These are phyloP conservation scores for Plasmodium cynomolgi DNA, from an alignment of 169 alveolate species.

Conservation along the genomic window DNA sequence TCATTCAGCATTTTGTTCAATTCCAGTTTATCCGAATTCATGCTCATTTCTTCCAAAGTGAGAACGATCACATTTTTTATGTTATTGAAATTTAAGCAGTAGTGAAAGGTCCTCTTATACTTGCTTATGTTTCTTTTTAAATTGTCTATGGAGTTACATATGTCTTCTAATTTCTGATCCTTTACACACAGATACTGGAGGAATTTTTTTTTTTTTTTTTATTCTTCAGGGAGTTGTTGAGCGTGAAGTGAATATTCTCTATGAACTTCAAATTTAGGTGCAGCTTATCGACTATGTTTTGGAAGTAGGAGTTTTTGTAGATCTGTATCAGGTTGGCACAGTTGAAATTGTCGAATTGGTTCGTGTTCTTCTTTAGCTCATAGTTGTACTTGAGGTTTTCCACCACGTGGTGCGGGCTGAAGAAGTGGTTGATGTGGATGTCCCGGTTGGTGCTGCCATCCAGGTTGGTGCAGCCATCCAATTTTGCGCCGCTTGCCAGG, in stretches of 20 bases:
- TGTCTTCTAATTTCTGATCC: conserved; percentile 65
- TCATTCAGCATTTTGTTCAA: conserved; percentile 50
- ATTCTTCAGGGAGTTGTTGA: conserved; percentile 8
- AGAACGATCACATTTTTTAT: conserved; percentile 53
- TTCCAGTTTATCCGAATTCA: conserved; percentile 64
- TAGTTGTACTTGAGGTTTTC: conserved; percentile 64
- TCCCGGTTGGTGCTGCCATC: background rate
- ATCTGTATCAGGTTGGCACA: conserved; percentile 19
- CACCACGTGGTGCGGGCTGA: conserved; percentile 40
- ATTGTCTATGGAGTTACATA: conserved; percentile 64
- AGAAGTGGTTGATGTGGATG: conserved; percentile 27
- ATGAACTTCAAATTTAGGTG: conserved; percentile 61
- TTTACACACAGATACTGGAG: conserved; percentile 46
- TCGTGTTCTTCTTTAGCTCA: conserved; percentile 29
- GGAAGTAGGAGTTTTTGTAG: conserved; percentile 61
- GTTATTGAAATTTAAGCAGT: conserved; percentile 65
- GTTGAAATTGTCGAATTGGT: conserved; percentile 24
- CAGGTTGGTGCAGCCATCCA: too few relatives aligned
- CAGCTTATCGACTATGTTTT: conserved; percentile 59
- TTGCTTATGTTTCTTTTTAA: conserved; percentile 53
- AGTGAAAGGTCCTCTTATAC: conserved; percentile 50
- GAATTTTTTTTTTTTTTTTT: conserved; percentile 40
- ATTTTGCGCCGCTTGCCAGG: background rate
- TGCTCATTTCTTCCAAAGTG: conserved; percentile 61
- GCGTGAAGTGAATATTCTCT: conserved; percentile 52